Conservation (phyloP, 2,329 filamentous ascomycete genomes). For the Metarhizium humberi region DNA sequence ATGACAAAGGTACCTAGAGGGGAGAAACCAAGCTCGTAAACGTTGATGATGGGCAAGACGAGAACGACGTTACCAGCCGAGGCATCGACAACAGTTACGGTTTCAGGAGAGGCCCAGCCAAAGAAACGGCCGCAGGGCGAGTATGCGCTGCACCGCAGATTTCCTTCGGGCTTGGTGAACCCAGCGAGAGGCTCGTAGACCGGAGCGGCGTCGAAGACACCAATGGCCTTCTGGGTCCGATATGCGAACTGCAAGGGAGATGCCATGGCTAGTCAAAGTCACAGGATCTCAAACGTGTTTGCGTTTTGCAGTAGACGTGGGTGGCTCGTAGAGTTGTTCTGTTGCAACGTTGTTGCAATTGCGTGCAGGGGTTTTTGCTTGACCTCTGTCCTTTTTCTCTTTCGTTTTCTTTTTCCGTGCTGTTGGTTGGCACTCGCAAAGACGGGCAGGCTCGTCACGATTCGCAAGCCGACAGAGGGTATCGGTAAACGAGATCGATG, state of each 20-base stretch:
- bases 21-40: constrained; percentile 93
- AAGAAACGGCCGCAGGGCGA: constrained; percentile 94
- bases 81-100: constrained; percentile 77
- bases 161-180: constrained; percentile 83
- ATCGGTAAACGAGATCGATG: not conserved
- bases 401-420: not conserved
- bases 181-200: constrained; percentile 77
- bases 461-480: not conserved
- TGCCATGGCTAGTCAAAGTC: constrained; percentile 92
- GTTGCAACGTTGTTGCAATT: constrained; percentile 14
- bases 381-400: constrained; percentile 4
- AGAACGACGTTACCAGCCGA: constrained; percentile 66
- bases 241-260: constrained; percentile 90
- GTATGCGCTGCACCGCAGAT: constrained; percentile 89
- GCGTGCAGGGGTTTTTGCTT: not conserved
- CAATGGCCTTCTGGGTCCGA: constrained; percentile 94
- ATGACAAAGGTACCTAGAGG: constrained; percentile 87
- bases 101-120: constrained; percentile 84
- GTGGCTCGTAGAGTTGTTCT: constrained; percentile 1
- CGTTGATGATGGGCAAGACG: constrained; percentile 67
- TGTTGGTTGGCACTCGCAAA: not conserved
- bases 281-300: constrained; percentile 41
- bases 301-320: constrained; percentile 14
- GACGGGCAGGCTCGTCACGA: not conserved
- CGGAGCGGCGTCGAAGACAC: constrained; percentile 83